Evolutionary conservation across 2,329 filamentous ascomycete genomes (phyloP).

Genomic region (Aspergillus sp.): DNA sequence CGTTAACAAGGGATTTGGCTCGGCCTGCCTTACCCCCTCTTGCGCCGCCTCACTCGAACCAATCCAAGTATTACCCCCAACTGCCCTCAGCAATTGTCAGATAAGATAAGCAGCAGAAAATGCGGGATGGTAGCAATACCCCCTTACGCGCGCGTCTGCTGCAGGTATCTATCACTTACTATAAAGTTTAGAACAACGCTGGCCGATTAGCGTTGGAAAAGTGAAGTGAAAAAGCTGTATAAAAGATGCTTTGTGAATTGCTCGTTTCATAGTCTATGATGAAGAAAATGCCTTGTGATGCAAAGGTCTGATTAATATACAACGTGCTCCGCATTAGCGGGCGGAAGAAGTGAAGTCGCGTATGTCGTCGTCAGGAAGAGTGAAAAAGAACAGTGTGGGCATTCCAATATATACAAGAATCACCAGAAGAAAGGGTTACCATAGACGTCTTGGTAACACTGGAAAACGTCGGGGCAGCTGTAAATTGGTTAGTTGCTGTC

Average conservation of each 20-base stretch:
- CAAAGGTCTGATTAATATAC: conserved; percentile 16
- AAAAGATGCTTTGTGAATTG: background rate
- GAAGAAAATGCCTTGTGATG: conserved; percentile 1
- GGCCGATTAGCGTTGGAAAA: background rate
- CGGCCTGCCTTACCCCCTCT: no score
- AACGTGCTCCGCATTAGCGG: conserved; percentile 3
- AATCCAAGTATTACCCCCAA: no score
- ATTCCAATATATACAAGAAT: conserved; percentile 26
- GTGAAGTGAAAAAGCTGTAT: conserved; percentile 12
- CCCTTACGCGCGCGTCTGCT: background rate
- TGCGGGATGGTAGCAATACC: no score
- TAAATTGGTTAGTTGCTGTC: conserved; percentile 28
- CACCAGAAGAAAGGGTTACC: conserved; percentile 43
- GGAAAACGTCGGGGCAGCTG: conserved; percentile 61
- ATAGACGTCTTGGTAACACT: conserved; percentile 68
- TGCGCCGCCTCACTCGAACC: no score
- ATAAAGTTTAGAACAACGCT: background rate
- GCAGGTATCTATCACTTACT: background rate
- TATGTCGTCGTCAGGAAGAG: conserved; percentile 16
- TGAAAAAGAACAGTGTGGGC: conserved; percentile 7
- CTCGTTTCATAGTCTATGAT: conserved; percentile 1
- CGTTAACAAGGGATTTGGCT: no score
- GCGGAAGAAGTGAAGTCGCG: conserved; percentile 16
- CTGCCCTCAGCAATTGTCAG: no score
- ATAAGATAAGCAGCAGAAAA: background rate